Conservation (phyloP, 2,329 filamentous ascomycete genomes). For the Pezicula carpinea region DNA sequence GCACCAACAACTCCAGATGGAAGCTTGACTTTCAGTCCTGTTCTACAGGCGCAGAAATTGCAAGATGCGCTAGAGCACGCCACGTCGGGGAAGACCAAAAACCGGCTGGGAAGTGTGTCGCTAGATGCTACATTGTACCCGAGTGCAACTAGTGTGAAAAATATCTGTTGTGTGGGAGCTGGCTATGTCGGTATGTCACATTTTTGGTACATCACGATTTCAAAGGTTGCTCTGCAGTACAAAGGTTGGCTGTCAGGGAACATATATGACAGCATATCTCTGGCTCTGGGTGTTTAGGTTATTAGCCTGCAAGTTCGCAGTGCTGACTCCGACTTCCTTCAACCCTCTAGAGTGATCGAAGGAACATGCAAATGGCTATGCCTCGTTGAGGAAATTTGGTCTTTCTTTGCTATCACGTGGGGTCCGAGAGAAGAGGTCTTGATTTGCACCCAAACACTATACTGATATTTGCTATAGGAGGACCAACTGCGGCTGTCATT, state of each 20-base stretch:
- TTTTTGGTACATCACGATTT: neutral
- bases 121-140: conserved; percentile 2
- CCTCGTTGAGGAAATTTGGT: no score
- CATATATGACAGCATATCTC: neutral
- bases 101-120: conserved; percentile 4
- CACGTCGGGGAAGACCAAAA: neutral
- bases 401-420: no score
- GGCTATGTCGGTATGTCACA: conserved; percentile 65
- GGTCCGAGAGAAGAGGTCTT: no score
- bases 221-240: neutral
- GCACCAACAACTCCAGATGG: conserved; percentile 41
- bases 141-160: conserved; percentile 34
- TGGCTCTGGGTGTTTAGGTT: no score
- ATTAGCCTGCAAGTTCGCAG: no score
- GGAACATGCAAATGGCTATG: no score
- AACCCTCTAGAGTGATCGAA: no score
- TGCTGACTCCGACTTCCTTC: no score
- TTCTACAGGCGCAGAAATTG: conserved; percentile 29
- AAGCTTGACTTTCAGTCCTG: conserved; percentile 37
- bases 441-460: no score
- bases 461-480: conserved; percentile 38
- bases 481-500: conserved; percentile 70
- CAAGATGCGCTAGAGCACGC: conserved; percentile 17
- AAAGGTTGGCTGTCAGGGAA: neutral
- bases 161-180: conserved; percentile 70